These are phyloP conservation scores for Aureococcus anophagefferens DNA, from an alignment of 108 stramenopile genomes.

Conservation along the genomic window DNA sequence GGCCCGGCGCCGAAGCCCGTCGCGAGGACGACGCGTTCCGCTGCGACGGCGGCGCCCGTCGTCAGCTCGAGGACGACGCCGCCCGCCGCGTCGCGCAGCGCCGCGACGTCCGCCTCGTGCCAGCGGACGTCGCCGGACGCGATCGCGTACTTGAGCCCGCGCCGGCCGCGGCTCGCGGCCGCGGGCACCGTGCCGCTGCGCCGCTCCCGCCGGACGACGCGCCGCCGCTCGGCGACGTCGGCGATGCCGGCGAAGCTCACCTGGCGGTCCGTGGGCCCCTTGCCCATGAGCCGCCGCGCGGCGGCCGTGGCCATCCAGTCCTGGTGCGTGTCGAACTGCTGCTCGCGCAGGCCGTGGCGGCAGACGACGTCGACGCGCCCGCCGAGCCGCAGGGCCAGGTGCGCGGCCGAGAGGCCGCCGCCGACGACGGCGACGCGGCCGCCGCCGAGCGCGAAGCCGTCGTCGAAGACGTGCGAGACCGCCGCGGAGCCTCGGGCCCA, in stretches of 20 bases:
- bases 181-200: conserved; percentile 4
- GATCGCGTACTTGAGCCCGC: conserved; percentile 12
- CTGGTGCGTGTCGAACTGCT: conserved; percentile 26
- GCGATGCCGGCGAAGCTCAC: background rate
- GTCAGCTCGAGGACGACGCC: background rate
- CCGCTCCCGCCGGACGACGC: conserved; percentile 6
- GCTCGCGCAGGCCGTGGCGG: conserved; percentile 18
- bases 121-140: background rate
- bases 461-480: conserved; percentile 2
- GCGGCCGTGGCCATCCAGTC: conserved; percentile 27
- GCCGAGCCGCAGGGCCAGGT: conserved; percentile 10
- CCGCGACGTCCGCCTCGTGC: conserved; percentile 7
- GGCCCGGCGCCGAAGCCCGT: conserved; percentile 14
- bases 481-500: conserved; percentile 1
- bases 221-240: conserved; percentile 4
- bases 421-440: conserved; percentile 14
- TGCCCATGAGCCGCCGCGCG: conserved; percentile 3
- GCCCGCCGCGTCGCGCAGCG: background rate
- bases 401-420: conserved; percentile 23
- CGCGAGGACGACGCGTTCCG: conserved; percentile 6
- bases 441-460: background rate
- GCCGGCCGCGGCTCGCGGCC: background rate
- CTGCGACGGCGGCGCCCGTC: background rate
- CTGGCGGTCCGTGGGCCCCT: conserved; percentile 6
- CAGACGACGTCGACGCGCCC: conserved; percentile 9